A percentile compares a stretch with the other conserved stretches of the same genome.
Conservation (phyloP, 495 filamentous ascomycete genomes). For the Neurospora sp. region DNA sequence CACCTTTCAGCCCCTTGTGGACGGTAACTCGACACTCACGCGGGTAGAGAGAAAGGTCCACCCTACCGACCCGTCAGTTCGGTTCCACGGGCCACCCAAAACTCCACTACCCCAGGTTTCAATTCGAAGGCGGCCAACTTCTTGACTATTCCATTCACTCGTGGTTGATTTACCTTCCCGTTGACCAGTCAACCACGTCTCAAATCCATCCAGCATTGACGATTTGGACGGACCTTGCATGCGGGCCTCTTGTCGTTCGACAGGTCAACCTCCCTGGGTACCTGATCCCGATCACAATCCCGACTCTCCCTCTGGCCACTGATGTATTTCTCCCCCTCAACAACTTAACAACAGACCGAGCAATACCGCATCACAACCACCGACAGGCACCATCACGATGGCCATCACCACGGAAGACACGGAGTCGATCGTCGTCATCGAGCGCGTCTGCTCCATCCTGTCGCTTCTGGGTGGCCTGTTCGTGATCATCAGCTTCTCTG, state of each 20-base stretch:
- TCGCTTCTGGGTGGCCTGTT: conserved; percentile 64
- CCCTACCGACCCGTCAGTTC: neutral
- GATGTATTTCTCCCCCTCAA: neutral
- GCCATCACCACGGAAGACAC: conserved; percentile 1
- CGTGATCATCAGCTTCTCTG: conserved; percentile 61
- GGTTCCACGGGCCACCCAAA: neutral
- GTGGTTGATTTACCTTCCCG: neutral
- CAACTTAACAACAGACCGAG: neutral
- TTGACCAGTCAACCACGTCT: neutral
- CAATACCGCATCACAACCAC: neutral
- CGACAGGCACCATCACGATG: neutral
- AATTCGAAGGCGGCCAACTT: neutral
- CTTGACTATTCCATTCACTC: neutral
- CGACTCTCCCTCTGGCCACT: neutral
- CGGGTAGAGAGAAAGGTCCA: neutral
- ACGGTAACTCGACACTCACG: neutral
- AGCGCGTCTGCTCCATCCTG: conserved; percentile 56
- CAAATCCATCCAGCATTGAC: neutral
- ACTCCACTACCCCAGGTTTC: neutral
- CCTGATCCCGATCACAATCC: neutral
- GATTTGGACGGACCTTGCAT: neutral
- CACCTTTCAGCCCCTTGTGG: neutral
- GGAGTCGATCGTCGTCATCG: conserved; percentile 47
- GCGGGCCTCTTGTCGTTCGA: neutral
- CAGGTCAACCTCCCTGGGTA: neutral